These are phyloP conservation scores for Dorcoceras hygrometricum DNA, from an alignment of 257 asterid species.

Conservation along the genomic window DNA sequence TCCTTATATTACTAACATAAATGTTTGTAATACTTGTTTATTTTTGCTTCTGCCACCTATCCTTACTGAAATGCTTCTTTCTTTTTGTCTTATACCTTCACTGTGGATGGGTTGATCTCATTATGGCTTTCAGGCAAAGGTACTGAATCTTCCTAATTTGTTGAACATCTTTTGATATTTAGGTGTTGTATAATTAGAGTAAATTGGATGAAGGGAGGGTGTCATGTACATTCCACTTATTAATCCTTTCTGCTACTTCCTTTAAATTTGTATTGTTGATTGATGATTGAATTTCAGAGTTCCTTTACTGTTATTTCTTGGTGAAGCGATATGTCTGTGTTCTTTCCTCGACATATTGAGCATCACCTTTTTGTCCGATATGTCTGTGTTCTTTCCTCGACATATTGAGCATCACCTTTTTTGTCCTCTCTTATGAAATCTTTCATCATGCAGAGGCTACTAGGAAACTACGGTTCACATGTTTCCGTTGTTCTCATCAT, in stretches of 20 bases:
- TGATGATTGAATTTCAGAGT: background rate
- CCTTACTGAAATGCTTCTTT: constrained; percentile 31
- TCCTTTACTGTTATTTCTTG: background rate
- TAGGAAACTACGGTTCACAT: constrained; percentile 48
- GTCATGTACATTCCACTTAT: background rate
- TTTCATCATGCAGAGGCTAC: constrained; percentile 44
- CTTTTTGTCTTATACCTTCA: constrained; percentile 15
- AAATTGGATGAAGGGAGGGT: background rate
- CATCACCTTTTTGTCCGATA: background rate
- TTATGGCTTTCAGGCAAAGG: constrained; percentile 55
- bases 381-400: background rate
- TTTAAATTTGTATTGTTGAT: background rate
- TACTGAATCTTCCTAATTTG: constrained; percentile 22
- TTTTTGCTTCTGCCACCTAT: constrained; percentile 3
- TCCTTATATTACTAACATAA: constrained; percentile 13
- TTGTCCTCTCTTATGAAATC: background rate
- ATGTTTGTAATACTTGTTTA: background rate
- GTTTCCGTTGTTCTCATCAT: constrained; percentile 42
- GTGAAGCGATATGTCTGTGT: too few relatives aligned
- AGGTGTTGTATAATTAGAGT: background rate
- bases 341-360: background rate
- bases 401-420: background rate
- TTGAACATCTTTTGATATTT: background rate
- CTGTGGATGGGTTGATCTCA: constrained; percentile 24
- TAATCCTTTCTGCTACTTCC: background rate